Base-by-base conservation (phyloP, 2,329 filamentous ascomycete genomes). In the Colletotrichum echinochloae region DNA sequence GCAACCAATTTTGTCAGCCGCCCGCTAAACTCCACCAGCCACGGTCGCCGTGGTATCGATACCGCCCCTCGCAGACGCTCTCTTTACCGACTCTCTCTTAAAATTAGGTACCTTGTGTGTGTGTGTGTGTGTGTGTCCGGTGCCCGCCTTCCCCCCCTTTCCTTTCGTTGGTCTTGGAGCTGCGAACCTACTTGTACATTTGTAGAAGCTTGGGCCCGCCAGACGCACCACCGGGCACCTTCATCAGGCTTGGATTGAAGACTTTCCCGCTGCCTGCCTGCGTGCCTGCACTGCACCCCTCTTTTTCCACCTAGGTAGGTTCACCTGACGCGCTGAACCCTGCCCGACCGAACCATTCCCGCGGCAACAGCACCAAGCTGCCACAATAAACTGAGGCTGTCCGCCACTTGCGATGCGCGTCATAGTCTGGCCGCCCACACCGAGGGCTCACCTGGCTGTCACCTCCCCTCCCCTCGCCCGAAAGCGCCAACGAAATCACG, bases 1-100 rank as follows among this genome's bases (percentile, higher is more conserved):
- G 62, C 63, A 72, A 70, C 70, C 70, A 73, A 73, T 73, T 72
- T 73, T 73, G 72, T 73, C 72, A 73, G 72, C 72, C 70, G 66
- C 70, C 72, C 60, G 61, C 59, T 64, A 72, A 61, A 67, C 66
- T 73, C 70, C 71, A 73, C 71, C 57, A 66, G 59, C 67, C 67
- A 66, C 61, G 70, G 66, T 56, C 54, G 18, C 35, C 35, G 54
- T 56, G 54, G 54, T 72, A 73, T 54, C 66, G 55, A 68, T 73
- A 73, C 72, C 56, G 64, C 37, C 35, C 35, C 48, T 41, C 48
- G 33, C 46, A 28, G 41, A 28, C 41, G 57, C 30, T 35, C 57
- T 49, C 57, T 37, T 60, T 60, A 60, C 57, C 57, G 41, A 60
- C 57, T 33, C 48, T 37, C 48, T 44, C 5, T 23, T n/a, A n/a